Percentiles rank a stretch among this genome's conserved stretches.
Conservation (phyloP, 108 stramenopile genomes). For the Nitzschia inconspicua region DNA sequence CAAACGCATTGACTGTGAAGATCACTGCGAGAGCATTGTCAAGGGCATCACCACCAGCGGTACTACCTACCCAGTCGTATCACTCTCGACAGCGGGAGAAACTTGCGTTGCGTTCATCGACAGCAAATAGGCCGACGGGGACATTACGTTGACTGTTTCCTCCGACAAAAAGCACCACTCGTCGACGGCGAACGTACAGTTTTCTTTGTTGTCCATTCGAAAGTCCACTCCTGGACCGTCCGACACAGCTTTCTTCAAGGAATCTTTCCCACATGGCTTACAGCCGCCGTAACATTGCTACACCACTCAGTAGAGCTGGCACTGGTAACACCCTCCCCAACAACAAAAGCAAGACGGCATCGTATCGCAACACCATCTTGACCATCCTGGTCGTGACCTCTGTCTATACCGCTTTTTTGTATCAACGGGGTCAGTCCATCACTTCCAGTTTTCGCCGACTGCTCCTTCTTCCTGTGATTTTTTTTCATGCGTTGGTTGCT, state of each 20-base stretch:
- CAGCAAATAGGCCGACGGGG: not conserved
- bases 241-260: not conserved
- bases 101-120: too few species aligned
- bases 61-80: too few species aligned
- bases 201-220: not conserved
- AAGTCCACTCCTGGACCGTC: not conserved
- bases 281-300: constrained; percentile 8
- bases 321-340: not conserved
- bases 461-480: too few species aligned
- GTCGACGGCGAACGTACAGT: not conserved
- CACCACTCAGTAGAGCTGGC: constrained; percentile 5
- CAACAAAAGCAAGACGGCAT: constrained; percentile 22
- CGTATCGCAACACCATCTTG: constrained; percentile 72
- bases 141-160: not conserved
- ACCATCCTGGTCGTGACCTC: constrained; percentile 45
- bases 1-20: too few species aligned
- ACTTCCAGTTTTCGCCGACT: too few species aligned
- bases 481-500: too few species aligned
- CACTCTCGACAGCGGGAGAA: too few species aligned
- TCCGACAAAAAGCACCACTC: not conserved
- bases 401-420: constrained; percentile 73
- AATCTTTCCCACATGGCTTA: constrained; percentile 7
- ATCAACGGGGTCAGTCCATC: constrained; percentile 55
- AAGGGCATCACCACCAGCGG: too few species aligned
- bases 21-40: too few species aligned